Evolutionary conservation across 2,329 filamentous ascomycete species (phyloP).

Genomic region (Neofusicoccum umdonicola): DNA sequence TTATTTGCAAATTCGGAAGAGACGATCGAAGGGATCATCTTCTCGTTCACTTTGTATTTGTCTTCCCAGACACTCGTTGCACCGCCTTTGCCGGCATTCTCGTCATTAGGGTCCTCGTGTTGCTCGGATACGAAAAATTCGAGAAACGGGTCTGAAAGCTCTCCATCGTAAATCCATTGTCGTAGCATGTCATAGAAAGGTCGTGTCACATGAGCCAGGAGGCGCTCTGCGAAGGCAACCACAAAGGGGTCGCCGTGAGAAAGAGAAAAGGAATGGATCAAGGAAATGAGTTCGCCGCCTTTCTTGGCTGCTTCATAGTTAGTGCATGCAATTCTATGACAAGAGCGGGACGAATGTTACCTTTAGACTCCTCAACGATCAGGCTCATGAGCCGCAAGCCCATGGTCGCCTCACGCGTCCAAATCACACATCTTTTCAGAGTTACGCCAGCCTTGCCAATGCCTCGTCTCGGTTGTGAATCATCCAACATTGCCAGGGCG

Average conservation of each 20-base stretch:
- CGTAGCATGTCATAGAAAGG: constrained; percentile 97
- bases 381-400: constrained; percentile 88
- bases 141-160: constrained; percentile 90
- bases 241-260: constrained; percentile 96
- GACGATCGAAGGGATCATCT: constrained; percentile 91
- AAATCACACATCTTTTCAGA: constrained; percentile 90
- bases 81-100: constrained; percentile 48
- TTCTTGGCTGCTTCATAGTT: constrained; percentile 54
- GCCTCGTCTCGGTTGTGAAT: constrained; percentile 63
- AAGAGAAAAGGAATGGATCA: constrained; percentile 90
- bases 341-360: constrained; percentile 39
- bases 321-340: background rate
- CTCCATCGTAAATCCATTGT: constrained; percentile 97
- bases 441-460: constrained; percentile 88
- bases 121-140: constrained; percentile 96
- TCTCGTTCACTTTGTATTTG: constrained; percentile 82
- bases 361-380: constrained; percentile 87
- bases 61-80: constrained; percentile 96
- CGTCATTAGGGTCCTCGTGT: constrained; percentile 50
- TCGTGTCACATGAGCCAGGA: constrained; percentile 80
- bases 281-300: constrained; percentile 86
- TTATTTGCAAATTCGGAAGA: constrained; percentile 92
- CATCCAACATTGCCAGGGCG: constrained; percentile 72
- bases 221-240: constrained; percentile 83
- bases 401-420: constrained; percentile 97